Base-by-base conservation (phyloP, 2,329 filamentous ascomycete genomes). In the Fusarium sp. region DNA sequence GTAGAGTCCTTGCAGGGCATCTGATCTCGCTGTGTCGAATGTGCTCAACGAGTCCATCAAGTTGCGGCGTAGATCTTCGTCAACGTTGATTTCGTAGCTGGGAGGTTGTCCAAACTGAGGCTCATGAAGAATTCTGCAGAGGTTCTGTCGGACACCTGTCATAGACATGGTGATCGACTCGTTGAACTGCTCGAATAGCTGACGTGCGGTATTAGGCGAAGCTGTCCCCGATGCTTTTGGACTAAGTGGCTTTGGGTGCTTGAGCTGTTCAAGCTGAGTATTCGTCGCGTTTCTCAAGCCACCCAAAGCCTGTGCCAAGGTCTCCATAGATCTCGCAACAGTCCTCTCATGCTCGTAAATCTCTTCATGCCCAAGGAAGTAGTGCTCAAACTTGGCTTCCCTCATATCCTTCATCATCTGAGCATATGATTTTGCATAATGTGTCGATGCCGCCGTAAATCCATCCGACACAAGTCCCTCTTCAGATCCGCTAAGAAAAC, bases 361-460 rank as follows among this genome's bases (percentile, higher is more conserved):
- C 54, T 88, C 88, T 80, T 97, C 95, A 3, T 90, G 91, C 1
- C 96, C 96, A 5, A 94, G 81, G 1, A 95, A 85, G 75, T 94
- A 97, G 78, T 97, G 93, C 81, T 98, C 96, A 67, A 94, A 92
- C 79, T 96, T 97, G 15, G 95, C 93, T 81, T 98, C 96, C 69
- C 90, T 89, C 23, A 97, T 85, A 66, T 94, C 92, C 79, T 92
- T 94, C 60, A 93, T 90, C 81, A 98, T 90, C 28, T 90, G 87
- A 9, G 87, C 85, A 77, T 94, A 91, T 0, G 90, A 89, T 2
- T 89, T 86, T 63, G 89, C 89, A 81, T 95, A 95, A 33, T 86
- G 86, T 3, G 86, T 84, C 6, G 88, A 88, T 32, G 91, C 89
- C 43, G 88, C 85, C 28, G 87, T 82, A 77, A 95, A 96, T 5